These are phyloP conservation scores for Thraustochytrium sp. DNA, from an alignment of 352 stramenopile species.

Conservation along the genomic window DNA sequence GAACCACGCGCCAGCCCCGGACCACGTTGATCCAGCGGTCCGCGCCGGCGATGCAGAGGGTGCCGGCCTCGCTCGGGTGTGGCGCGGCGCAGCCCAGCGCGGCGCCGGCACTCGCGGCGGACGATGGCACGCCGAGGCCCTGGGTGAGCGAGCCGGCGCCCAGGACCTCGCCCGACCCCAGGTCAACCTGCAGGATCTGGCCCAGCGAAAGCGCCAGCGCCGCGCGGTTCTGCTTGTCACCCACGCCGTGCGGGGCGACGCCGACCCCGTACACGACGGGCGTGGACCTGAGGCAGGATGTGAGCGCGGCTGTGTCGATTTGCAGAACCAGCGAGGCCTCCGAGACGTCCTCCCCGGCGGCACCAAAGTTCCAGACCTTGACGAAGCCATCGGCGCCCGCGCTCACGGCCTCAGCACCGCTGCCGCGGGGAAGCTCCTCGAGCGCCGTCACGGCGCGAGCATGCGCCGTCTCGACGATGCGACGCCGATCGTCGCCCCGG, in stretches of 20 bases:
- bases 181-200: constrained; percentile 18
- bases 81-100: not conserved
- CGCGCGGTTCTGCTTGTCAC: not conserved
- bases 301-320: not conserved
- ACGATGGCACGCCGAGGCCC: not conserved
- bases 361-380: not conserved
- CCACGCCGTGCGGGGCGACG: not conserved
- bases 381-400: not conserved
- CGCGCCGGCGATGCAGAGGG: not conserved
- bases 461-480: not conserved
- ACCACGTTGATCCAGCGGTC: not conserved
- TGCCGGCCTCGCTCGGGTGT: not conserved
- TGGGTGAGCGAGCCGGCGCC: not conserved
- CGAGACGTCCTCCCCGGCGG: not conserved
- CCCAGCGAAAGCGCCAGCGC: not conserved
- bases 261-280: not conserved
- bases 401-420: not conserved
- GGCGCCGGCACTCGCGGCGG: not conserved
- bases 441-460: not conserved
- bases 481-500: not conserved
- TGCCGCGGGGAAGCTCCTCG: not conserved
- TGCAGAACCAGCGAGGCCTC: not conserved
- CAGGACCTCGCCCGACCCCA: not conserved
- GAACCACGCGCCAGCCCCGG: not conserved
- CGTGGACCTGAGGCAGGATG: not conserved